Evolutionary conservation across 257 asterid genomes (phyloP).

Genomic region (Eustoma russellianum): DNA sequence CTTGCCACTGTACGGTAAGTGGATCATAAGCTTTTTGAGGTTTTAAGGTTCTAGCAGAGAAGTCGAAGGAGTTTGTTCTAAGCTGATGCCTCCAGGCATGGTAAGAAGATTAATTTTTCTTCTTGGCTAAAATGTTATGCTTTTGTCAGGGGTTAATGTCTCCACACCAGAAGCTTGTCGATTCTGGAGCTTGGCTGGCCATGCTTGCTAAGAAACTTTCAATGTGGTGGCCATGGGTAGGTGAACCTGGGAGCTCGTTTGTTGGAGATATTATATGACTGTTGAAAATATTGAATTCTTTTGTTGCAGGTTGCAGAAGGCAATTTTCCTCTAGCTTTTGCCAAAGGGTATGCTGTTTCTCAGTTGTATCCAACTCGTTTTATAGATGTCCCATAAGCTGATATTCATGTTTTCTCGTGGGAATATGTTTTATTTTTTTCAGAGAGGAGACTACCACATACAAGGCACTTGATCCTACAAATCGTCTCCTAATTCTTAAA

Average conservation of each 20-base stretch:
- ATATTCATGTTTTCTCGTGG: conserved; percentile 7
- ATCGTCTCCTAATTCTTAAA: conserved; percentile 64
- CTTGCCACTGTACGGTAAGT: too few relatives aligned
- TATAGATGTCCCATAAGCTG: conserved; percentile 6
- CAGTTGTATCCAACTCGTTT: conserved; percentile 6
- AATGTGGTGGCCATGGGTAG: conserved; percentile 91
- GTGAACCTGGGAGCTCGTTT: conserved; percentile 15
- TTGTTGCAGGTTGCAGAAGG: conserved; percentile 73
- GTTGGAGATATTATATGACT: conserved; percentile 2
- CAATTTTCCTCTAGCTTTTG: conserved; percentile 55
- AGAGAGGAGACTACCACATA: conserved; percentile 70
- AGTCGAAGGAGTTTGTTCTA: too few relatives aligned
- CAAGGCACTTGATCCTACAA: conserved; percentile 61
- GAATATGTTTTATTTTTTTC: conserved; percentile 8
- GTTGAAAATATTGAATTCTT: conserved; percentile 7
- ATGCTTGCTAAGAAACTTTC: conserved; percentile 48
- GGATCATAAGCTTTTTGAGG: too few relatives aligned
- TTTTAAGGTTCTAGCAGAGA: too few relatives aligned
- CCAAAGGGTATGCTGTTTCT: conserved; percentile 52
- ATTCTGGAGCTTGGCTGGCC: conserved; percentile 57
- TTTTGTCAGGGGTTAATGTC: conserved; percentile 57
- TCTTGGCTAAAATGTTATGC: neutral
- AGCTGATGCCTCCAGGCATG: too few relatives aligned
- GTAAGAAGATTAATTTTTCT: neutral
- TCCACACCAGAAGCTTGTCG: conserved; percentile 25